phyloP scores from a whole-genome alignment of 2,329 filamentous ascomycete species.

The Penicillium verrucosum region DNA sequence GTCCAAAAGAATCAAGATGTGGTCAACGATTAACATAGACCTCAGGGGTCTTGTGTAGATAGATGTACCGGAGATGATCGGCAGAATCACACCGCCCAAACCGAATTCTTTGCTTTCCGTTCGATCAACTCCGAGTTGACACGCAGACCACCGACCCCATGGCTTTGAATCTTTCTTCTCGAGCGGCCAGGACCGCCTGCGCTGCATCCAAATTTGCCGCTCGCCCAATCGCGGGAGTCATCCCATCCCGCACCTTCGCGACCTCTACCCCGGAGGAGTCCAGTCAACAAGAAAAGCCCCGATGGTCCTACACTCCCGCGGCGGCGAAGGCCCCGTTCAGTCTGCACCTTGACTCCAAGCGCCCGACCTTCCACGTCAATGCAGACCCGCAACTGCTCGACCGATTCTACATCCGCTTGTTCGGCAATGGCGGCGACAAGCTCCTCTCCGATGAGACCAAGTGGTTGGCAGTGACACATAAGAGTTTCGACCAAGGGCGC shows the following conservation, averaged over 20 bases:
- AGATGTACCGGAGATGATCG: background rate
- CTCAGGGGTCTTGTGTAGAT: background rate
- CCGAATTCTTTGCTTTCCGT: slow-evolving; percentile 23
- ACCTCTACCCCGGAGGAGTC: slow-evolving; percentile 27
- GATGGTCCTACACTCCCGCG: slow-evolving; percentile 69
- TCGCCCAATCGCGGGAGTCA: slow-evolving; percentile 12
- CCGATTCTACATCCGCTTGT: slow-evolving; percentile 69
- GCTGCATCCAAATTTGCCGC: slow-evolving; percentile 23
- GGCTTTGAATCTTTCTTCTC: slow-evolving; percentile 49
- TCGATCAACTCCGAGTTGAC: slow-evolving; percentile 18
- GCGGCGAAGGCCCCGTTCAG: slow-evolving; percentile 66
- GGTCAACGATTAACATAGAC: background rate
- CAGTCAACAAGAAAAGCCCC: slow-evolving; percentile 46
- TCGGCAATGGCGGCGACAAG: slow-evolving; percentile 69
- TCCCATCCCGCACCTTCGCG: slow-evolving; percentile 26
- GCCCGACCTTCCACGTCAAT: slow-evolving; percentile 63
- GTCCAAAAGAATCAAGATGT: background rate
- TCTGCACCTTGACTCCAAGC: slow-evolving; percentile 35
- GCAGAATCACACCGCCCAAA: slow-evolving; percentile 25
- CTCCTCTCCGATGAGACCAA: slow-evolving; percentile 87
- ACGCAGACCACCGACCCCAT: slow-evolving; percentile 31
- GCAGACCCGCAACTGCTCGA: slow-evolving; percentile 70
- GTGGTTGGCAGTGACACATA: slow-evolving; percentile 95
- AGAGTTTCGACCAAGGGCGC: slow-evolving; percentile 94
- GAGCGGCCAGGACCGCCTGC: slow-evolving; percentile 38